Percentiles rank a stretch among this genome's conserved stretches.
Evolutionary conservation across 1,139 yeast genomes (phyloP).

Genomic region (Entelexis paramagnoliae): DNA sequence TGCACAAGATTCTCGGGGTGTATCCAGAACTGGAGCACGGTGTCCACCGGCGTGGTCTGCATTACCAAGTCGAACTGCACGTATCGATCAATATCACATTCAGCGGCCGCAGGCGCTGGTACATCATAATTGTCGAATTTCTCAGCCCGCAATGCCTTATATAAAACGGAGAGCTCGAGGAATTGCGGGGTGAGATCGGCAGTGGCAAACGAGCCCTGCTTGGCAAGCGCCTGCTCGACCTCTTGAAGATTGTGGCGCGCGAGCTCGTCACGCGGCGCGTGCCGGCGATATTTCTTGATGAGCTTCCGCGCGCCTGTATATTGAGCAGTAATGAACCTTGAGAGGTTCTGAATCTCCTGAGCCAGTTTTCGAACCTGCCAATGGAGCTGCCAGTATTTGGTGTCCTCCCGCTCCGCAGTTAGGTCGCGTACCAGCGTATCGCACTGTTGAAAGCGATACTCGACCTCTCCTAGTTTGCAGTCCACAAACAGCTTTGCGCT

Average conservation of each 20-base stretch:
- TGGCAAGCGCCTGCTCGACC: conserved; percentile 32
- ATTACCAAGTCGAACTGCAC: conserved; percentile 35
- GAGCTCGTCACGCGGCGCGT: conserved; percentile 25
- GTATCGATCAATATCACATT: conserved; percentile 21
- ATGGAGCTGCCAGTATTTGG: conserved; percentile 27
- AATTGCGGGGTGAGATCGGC: conserved; percentile 58
- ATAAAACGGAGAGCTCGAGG: conserved; percentile 49
- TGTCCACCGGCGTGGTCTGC: conserved; percentile 27
- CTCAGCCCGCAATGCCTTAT: conserved; percentile 40
- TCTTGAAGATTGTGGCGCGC: conserved; percentile 24
- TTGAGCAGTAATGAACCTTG: conserved; percentile 68
- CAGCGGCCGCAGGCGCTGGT: neutral
- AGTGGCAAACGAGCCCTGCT: conserved; percentile 48
- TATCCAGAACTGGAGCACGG: conserved; percentile 33
- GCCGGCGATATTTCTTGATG: conserved; percentile 53
- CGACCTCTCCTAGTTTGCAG: conserved; percentile 56
- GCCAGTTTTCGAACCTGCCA: conserved; percentile 41
- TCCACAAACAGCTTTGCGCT: conserved; percentile 45
- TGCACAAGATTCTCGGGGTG: conserved; percentile 34
- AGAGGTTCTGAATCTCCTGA: conserved; percentile 53
- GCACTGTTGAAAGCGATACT: conserved; percentile 36
- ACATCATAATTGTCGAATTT: conserved; percentile 20
- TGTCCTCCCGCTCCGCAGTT: conserved; percentile 19
- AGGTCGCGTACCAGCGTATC: conserved; percentile 32
- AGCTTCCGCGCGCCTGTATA: conserved; percentile 73